Evolutionary conservation across 2,329 filamentous ascomycete genomes (phyloP), one percentile per base, ranked within the genome.

Genomic region (Epichloe festucae): DNA sequence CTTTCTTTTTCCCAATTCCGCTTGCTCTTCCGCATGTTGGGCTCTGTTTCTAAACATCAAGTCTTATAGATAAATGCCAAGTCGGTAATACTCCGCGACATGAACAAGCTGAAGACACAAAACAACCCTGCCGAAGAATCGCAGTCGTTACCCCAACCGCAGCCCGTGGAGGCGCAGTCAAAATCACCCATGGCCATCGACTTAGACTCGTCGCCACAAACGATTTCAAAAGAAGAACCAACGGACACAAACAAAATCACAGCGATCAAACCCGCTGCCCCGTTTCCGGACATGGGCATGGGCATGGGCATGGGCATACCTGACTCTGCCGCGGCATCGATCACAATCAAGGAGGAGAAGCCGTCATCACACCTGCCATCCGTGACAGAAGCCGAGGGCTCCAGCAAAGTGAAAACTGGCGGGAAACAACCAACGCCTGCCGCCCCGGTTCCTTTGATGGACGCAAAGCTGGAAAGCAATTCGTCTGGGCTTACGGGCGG

Each of bases 281-380:
- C 78, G 0, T 74, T 80, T 55, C 74, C 77, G 2, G 74, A 79
- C 55, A 79, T 79, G 75, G 75, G 74, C 31, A 70, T 77, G 64
- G 57, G 67, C 43, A 70, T 77, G 64, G 57, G 67, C 43, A 70
- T 77, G 63, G 57, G 67, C 43, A 62, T 50, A n/a, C 34, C 40
- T 19, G 41, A 64, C 10, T 10, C 55, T 5, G 43, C 54, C 6
- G 58, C 59, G 21, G 34, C 54, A 15, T 53, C 57, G 12, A 46
- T 53, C 3, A 42, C 44, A 8, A 51, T 61, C 35, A 64, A 64
- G 48, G 55, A 60, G 14, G 61, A 62, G 35, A 43, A 53, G 14
- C 48, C 50, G 3, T 44, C 54, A 35, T 46, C 48, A 3, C 53
- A 41, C 11, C 36, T 34, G 12, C 23, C 43, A 19, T 17, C 43